These are phyloP conservation scores for Helotiales sp. DNA, from an alignment of 2,329 filamentous ascomycete genomes.

Conservation along the genomic window DNA sequence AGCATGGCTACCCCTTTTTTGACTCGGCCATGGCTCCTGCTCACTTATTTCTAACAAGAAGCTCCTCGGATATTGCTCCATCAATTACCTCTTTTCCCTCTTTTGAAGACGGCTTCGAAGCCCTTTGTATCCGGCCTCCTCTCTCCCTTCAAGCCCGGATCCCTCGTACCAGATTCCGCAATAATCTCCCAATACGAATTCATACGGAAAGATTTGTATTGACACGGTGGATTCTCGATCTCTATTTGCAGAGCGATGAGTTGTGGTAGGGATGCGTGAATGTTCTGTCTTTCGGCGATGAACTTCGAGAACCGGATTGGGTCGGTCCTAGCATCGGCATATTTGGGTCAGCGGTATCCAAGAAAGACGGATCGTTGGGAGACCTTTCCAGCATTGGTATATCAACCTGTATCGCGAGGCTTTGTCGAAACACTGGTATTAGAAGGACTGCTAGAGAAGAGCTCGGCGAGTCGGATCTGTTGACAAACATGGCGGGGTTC, in stretches of 20 bases:
- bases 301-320: too few relatives aligned
- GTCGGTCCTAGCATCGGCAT: neutral
- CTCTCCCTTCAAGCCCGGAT: neutral
- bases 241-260: too few relatives aligned
- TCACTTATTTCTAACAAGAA: too few relatives aligned
- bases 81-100: too few relatives aligned
- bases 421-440: neutral
- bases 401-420: neutral
- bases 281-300: too few relatives aligned
- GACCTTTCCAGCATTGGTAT: too few relatives aligned
- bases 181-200: neutral
- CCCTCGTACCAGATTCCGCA: neutral
- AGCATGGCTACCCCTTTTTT: too few relatives aligned
- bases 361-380: too few relatives aligned
- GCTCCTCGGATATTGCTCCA: too few relatives aligned
- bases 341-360: neutral
- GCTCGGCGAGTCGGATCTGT: neutral
- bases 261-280: too few relatives aligned
- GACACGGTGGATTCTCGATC: too few relatives aligned
- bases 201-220: neutral
- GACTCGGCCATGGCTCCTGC: too few relatives aligned
- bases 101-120: neutral
- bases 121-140: neutral
- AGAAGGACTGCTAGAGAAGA: neutral
- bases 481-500: neutral